Evolutionary conservation across 2,329 filamentous ascomycete species (phyloP), one percentile per base, ranked within the genome.

Genomic region (Canariomyces notabilis): DNA sequence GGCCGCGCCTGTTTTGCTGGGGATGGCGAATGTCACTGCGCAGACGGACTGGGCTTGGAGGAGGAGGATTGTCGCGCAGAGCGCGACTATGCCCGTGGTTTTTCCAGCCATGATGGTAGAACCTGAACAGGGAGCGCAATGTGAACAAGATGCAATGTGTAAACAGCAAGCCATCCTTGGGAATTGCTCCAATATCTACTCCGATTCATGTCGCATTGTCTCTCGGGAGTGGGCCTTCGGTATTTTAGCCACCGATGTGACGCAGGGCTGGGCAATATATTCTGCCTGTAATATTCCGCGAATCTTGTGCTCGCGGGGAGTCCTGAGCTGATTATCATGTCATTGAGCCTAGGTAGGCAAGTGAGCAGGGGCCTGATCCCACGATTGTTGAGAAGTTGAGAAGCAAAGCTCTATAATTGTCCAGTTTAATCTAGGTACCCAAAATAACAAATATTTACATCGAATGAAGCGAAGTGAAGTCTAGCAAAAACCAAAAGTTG

Each of bases 211-310:
- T n/a, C n/a, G n/a, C n/a, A n/a, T n/a, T n/a, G 19, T 19, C 26
- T 19, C 21, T 15, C 22, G 12, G 16, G n/a, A 15, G 22, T 15
- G 18, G n/a, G n/a, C n/a, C 20, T 34, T 50, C 38, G 49, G 49
- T 49, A 42, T 36, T 52, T 50, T 51, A 49, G 29, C 47, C 44
- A 48, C 52, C 52, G 50, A 53, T 51, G 44, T 44, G 36, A 55
- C 48, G 16, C 42, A 38, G 48, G 23, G 48, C 41, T 42, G n/a
- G n/a, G 44, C 16, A 15, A 2, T 19, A 6, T 7, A 33, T 42
- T 46, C 18, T 46, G 33, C 26, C 29, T 40, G 23, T 29, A 46
- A 43, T 52, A n/a, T n/a, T n/a, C n/a, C n/a, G n/a, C n/a, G n/a
- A n/a, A n/a, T n/a, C n/a, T n/a, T n/a, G n/a, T n/a, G n/a, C n/a